phyloP scores from a whole-genome alignment of 208 protist genomes.

The Trypanosoma lewisi region DNA sequence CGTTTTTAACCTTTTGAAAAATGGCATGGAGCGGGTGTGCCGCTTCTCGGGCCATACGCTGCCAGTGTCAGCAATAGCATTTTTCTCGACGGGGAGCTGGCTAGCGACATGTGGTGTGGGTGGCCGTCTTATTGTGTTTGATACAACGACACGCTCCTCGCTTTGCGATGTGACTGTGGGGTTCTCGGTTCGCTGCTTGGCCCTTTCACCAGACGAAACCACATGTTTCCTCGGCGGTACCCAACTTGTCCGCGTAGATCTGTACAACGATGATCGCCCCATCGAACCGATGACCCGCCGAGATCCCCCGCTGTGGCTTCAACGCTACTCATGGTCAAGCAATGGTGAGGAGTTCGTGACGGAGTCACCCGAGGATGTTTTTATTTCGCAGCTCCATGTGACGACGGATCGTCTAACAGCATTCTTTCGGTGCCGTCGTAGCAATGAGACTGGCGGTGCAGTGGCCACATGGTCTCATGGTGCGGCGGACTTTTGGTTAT shows the following conservation, averaged over 20 bases:
- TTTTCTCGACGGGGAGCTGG: slow-evolving; percentile 33
- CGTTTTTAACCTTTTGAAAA: slow-evolving; percentile 27
- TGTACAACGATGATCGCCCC: slow-evolving; percentile 30
- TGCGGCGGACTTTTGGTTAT: slow-evolving; percentile 22
- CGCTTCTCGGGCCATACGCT: slow-evolving; percentile 56
- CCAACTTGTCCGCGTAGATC: slow-evolving; percentile 43
- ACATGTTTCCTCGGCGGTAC: slow-evolving; percentile 57
- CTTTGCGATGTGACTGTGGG: slow-evolving; percentile 38
- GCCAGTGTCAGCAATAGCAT: slow-evolving; percentile 33
- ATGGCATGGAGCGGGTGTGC: slow-evolving; percentile 11
- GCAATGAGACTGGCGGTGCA: neutral
- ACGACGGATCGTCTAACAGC: slow-evolving; percentile 2
- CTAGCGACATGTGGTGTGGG: slow-evolving; percentile 27
- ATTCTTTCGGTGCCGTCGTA: slow-evolving; percentile 4
- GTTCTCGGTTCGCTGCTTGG: slow-evolving; percentile 46
- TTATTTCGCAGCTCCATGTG: slow-evolving; percentile 12
- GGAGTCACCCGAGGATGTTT: slow-evolving; percentile 13
- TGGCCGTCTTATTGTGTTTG: slow-evolving; percentile 39
- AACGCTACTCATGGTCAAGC: slow-evolving; percentile 16
- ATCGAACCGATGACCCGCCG: slow-evolving; percentile 16
- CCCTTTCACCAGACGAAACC: slow-evolving; percentile 66
- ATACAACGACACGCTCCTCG: slow-evolving; percentile 20
- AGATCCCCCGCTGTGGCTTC: slow-evolving; percentile 18
- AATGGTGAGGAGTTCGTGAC: neutral
- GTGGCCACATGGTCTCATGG: slow-evolving; percentile 17